phyloP scores from a whole-genome alignment of 192 early-diverging fungal genomes.

The Glomus cerebriforme region DNA sequence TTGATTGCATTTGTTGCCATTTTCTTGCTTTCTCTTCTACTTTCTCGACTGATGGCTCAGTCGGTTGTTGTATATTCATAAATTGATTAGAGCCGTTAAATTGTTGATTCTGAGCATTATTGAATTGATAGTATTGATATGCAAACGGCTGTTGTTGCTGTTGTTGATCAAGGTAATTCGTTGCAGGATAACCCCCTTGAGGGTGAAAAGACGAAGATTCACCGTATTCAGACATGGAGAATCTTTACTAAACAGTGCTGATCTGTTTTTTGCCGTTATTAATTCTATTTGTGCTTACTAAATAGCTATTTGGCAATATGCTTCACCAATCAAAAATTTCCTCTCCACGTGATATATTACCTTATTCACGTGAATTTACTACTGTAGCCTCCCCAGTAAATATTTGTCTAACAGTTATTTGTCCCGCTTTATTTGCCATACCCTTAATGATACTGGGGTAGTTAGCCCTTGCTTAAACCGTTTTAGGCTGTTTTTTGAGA shows the following conservation, averaged over 20 bases:
- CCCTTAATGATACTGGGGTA: too few species aligned
- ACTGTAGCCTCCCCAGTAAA: too few species aligned
- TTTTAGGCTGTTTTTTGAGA: too few species aligned
- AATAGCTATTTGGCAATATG: too few species aligned
- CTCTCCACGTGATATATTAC: too few species aligned
- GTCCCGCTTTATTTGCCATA: too few species aligned
- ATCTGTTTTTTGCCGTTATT: too few species aligned
- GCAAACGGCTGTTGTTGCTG: constrained; percentile 25
- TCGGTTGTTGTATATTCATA: constrained; percentile 1
- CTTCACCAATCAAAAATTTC: too few species aligned
- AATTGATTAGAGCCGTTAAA: background rate
- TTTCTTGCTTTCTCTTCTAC: constrained; percentile 82
- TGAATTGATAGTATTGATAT: constrained; percentile 33
- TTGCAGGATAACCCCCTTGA: constrained; percentile 3
- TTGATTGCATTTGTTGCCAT: constrained; percentile 89
- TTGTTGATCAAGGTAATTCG: constrained; percentile 19
- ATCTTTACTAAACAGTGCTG: background rate
- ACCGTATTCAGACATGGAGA: constrained; percentile 18
- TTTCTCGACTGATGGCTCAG: constrained; percentile 47
- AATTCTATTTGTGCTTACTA: too few species aligned
- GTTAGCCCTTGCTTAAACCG: too few species aligned
- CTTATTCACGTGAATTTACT: too few species aligned
- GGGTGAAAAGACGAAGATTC: background rate
- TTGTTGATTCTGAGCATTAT: constrained; percentile 11
- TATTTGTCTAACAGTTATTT: too few species aligned